Percentiles rank a stretch among this genome's conserved stretches.
Conservation (phyloP, 768 basidiomycete genomes). For the Saitozyma sp. region DNA sequence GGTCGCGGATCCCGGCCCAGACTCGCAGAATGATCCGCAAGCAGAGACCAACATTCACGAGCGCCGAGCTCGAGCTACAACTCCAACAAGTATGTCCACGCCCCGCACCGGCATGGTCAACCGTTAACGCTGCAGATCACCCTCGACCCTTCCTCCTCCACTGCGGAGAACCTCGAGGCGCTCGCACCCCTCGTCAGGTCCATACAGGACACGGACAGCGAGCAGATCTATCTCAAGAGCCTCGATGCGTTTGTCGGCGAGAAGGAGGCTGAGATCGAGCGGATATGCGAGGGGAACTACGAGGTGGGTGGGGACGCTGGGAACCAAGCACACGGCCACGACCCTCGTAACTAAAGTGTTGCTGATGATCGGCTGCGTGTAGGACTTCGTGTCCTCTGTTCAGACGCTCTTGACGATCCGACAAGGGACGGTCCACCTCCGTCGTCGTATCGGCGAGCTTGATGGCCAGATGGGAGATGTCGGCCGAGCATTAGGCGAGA, state of each 20-base stretch:
- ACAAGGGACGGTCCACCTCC: conserved; percentile 90
- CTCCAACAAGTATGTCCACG: conserved; percentile 38
- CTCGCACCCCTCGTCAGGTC: conserved; percentile 93
- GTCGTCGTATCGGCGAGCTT: conserved; percentile 83
- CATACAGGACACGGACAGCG: conserved; percentile 80
- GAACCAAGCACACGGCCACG: no score
- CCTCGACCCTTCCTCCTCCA: conserved; percentile 33
- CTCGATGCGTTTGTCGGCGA: conserved; percentile 84
- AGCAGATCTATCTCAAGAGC: conserved; percentile 83
- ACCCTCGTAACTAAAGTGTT: no score
- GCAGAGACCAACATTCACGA: conserved; percentile 42
- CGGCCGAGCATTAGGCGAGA: conserved; percentile 83
- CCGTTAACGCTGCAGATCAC: conserved; percentile 28
- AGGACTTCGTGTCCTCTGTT: conserved; percentile 95
- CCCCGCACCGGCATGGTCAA: conserved; percentile 2
- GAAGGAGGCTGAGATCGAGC: conserved; percentile 94
- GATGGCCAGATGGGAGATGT: conserved; percentile 86
- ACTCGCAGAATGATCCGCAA: conserved; percentile 31
- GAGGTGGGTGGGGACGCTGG: conserved; percentile 54
- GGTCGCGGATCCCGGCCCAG: not conserved
- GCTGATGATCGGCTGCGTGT: not conserved
- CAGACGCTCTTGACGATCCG: conserved; percentile 95
- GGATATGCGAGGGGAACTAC: conserved; percentile 92
- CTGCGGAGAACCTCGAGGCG: conserved; percentile 82
- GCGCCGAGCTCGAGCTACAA: conserved; percentile 50